Percentiles rank a stretch among this genome's conserved stretches.
phyloP scores from a whole-genome alignment of 768 basidiomycete genomes.

The Psilocybe tampanensis region DNA sequence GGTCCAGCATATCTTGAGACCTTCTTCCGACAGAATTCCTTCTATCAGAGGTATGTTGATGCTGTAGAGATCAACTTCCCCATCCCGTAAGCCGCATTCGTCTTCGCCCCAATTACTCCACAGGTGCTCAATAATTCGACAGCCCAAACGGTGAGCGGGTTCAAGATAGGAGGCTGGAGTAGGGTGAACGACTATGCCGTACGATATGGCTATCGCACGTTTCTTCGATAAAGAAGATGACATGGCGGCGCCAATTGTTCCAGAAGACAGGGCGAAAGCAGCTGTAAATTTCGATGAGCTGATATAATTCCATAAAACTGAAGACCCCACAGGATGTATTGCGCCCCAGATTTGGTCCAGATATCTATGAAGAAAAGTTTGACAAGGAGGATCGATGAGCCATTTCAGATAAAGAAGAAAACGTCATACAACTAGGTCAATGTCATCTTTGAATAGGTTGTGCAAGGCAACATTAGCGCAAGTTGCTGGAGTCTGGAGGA shows the following conservation, averaged over 20 bases:
- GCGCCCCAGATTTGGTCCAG: conserved; percentile 84
- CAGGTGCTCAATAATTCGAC: conserved; percentile 69
- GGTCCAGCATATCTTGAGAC: conserved; percentile 78
- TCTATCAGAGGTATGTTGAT: conserved; percentile 87
- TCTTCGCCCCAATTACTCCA: conserved; percentile 89
- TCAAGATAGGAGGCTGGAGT: conserved; percentile 59
- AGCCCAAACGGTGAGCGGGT: conserved; percentile 73
- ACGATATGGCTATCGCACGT: conserved; percentile 86
- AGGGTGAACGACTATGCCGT: conserved; percentile 76
- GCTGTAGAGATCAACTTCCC: conserved; percentile 81
- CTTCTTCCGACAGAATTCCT: conserved; percentile 56
- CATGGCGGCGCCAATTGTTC: conserved; percentile 91
- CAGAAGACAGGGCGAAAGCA: conserved; percentile 88
- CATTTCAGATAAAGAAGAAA: background rate
- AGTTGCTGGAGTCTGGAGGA: conserved; percentile 78
- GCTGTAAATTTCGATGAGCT: conserved; percentile 40
- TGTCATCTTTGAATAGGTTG: conserved; percentile 81
- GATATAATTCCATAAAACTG: background rate
- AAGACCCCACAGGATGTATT: conserved; percentile 71
- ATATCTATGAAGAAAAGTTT: conserved; percentile 49
- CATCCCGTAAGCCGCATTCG: conserved; percentile 51
- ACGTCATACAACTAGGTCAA: conserved; percentile 81
- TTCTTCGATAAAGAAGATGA: conserved; percentile 70
- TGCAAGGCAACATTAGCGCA: conserved; percentile 91
- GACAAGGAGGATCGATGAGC: conserved; percentile 8